Evolutionary conservation across 2,329 filamentous ascomycete species (phyloP), one percentile per base, ranked within the genome.

Genomic region (Botrytis cinerea): DNA sequence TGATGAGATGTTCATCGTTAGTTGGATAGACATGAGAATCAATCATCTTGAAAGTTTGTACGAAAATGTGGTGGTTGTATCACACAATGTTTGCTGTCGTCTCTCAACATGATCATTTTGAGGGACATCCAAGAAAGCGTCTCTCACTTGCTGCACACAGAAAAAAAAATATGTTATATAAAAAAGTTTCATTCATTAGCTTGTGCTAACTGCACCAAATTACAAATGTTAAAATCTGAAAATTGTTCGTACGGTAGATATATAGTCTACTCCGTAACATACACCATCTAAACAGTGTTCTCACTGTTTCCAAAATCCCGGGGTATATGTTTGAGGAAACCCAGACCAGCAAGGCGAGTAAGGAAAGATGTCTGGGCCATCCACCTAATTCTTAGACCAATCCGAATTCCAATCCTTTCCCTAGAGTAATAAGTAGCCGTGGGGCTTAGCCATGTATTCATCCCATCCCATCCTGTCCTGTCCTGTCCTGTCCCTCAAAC

Each of bases 271-370:
- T 40, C 14, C 35, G 8, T 10, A 16, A 40, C 28, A n/a, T 54
- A n/a, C 20, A n/a, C 25, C 35, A 40, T 67, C 28, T 28, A 20
- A 25, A 67, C 32, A 40, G 46, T 54, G 22, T n/a, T 40, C 32
- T 16, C 32, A 38, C 46, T 4, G 32, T 67, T 14, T 22, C 35
- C 48, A 43, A 68, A 5, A 43, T 32, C 48, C 66, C 66, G n/a
- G 66, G 66, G 66, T 68, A 68, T 68, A 68, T 68, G 38, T 68
- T 32, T 43, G 25, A 57, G 28, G n/a, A 57, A 57, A 43, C 48
- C 40, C 64, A 43, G 40, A 48, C 64, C 48, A 57, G 40, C 18
- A 43, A 48, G 66, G 35, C n/a, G 48, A 69, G 51, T 67, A 67
- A 67, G 35, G 12, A 54, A 54, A 40, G 35, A 28, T 67, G 22